Percentiles rank a stretch among this genome's conserved stretches.
phyloP scores from a whole-genome alignment of 441 rosid species.

The Populus hybrid region DNA sequence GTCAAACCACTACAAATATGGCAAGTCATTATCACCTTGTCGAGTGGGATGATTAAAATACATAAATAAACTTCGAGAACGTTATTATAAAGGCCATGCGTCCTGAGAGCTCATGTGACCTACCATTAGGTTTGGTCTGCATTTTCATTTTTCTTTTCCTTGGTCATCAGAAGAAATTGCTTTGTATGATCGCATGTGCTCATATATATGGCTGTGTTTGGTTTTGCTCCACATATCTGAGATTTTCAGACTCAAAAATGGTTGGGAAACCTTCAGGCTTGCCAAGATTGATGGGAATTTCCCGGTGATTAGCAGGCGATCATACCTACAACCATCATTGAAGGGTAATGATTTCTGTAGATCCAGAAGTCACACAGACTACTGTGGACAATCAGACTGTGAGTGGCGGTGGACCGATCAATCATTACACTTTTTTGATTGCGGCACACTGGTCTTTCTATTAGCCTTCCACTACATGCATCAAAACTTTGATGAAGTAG shows the following conservation, averaged over 20 bases:
- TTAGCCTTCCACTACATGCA: constrained; percentile 2
- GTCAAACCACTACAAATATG: neutral
- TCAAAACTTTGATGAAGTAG: constrained; percentile 7
- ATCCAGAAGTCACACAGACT: constrained; percentile 19
- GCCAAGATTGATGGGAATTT: no score
- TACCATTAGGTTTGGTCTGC: constrained; percentile 29
- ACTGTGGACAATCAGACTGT: constrained; percentile 25
- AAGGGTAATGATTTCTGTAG: constrained; percentile 19
- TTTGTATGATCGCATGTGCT: neutral
- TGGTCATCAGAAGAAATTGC: constrained; percentile 8
- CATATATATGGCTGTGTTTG: neutral
- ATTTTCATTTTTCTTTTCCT: neutral
- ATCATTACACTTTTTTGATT: constrained; percentile 27
- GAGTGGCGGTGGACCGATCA: constrained; percentile 35
- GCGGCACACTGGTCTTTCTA: constrained; percentile 10
- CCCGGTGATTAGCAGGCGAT: constrained; percentile 8
- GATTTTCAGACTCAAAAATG: no score
- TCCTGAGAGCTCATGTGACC: constrained; percentile 31
- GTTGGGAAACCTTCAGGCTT: no score
- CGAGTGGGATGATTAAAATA: constrained; percentile 11
- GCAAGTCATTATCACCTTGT: constrained; percentile 16
- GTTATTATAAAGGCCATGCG: constrained; percentile 25
- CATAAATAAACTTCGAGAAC: neutral
- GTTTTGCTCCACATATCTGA: no score
- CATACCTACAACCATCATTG: constrained; percentile 27